Percentiles rank a stretch among this genome's conserved stretches.
These are phyloP conservation scores for Scedosporium dehoogii DNA, from an alignment of 2,329 filamentous ascomycete species.

Conservation along the genomic window DNA sequence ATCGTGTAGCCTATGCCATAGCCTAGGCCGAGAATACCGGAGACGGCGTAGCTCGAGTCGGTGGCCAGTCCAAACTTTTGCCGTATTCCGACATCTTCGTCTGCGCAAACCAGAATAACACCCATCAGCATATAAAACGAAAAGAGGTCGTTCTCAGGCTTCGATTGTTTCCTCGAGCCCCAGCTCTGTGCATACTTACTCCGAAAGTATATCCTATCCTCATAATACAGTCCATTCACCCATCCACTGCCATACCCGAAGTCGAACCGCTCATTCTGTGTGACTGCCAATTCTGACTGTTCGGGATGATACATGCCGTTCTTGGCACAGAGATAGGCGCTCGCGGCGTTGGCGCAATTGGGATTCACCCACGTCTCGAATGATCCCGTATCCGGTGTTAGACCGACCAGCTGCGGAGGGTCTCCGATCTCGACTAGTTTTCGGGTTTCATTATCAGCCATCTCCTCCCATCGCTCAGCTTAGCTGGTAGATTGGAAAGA, in stretches of 20 bases:
- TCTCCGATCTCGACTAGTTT: constrained; percentile 41
- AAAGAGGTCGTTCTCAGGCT: too few relatives aligned
- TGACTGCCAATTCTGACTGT: neutral
- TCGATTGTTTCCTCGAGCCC: too few relatives aligned
- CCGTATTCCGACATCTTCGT: constrained; percentile 2
- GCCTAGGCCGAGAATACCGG: constrained; percentile 25
- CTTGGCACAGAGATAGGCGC: neutral
- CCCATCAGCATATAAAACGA: neutral
- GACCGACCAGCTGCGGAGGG: constrained; percentile 41
- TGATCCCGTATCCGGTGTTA: constrained; percentile 54
- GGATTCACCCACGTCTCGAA: constrained; percentile 50
- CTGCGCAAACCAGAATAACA: neutral
- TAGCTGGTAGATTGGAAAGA: neutral
- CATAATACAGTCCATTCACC: constrained; percentile 3
- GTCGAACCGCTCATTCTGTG: neutral
- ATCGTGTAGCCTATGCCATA: constrained; percentile 24
- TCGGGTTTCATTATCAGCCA: neutral
- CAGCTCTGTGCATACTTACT: neutral
- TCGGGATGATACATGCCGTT: constrained; percentile 6
- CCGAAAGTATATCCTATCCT: constrained; percentile 5
- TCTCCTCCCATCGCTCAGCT: too few relatives aligned
- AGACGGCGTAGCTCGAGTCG: constrained; percentile 25
- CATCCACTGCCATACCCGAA: constrained; percentile 4
- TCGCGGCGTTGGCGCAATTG: constrained; percentile 5
- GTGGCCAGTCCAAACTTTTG: constrained; percentile 23